Base-by-base conservation (phyloP, 2,329 filamentous ascomycete genomes). In the Paecilomyces fulvus region DNA sequence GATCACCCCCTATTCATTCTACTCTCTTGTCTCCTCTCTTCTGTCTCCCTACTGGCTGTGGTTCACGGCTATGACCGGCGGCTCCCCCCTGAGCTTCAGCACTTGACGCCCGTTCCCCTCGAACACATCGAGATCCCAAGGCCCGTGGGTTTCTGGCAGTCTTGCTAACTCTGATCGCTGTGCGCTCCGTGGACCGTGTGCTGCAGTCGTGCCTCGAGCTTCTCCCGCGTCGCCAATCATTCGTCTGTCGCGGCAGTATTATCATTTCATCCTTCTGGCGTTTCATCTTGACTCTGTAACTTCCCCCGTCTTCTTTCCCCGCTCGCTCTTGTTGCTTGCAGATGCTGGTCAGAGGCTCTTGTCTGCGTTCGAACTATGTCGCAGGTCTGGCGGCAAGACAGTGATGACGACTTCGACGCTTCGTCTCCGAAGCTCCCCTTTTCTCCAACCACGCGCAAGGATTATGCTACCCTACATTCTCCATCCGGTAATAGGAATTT, bases 311-410 rank as follows among this genome's bases (percentile, higher is more conserved):
- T 17, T 25, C 48, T 49, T 17, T 21, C 25, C 48, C 53, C 37
- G 31, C 30, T 43, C 52, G 28, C 58, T 59, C 56, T 56, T 59
- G 58, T 59, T 56, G 56, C 58, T 51, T 51, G 28, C 49, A 58
- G 55, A 52, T 20, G 49, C 28, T 54, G 49, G 51, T 53, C 54
- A 28, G 50, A 23, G 58, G 61, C 61, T 56, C 57, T 51, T 50
- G 60, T 58, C 59, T 55, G 54, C 60, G 56, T 58, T 55, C 58
- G 58, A 68, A 67, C 62, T 65, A 73, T 73, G 70, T 70, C 69
- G 64, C 70, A 70, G 60, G 58, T 59, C 58, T 63, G 58, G 65
- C 67, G 64, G 61, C 67, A 68, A 66, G 63, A 62, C 53, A 61
- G 54, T 57, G 64, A 67, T 62, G 62, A 68, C 51, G 30, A 54